Percentiles rank a stretch among this genome's conserved stretches.
Evolutionary conservation across 805 yeast genomes (phyloP).

Genomic region (Spathaspora boniae): DNA sequence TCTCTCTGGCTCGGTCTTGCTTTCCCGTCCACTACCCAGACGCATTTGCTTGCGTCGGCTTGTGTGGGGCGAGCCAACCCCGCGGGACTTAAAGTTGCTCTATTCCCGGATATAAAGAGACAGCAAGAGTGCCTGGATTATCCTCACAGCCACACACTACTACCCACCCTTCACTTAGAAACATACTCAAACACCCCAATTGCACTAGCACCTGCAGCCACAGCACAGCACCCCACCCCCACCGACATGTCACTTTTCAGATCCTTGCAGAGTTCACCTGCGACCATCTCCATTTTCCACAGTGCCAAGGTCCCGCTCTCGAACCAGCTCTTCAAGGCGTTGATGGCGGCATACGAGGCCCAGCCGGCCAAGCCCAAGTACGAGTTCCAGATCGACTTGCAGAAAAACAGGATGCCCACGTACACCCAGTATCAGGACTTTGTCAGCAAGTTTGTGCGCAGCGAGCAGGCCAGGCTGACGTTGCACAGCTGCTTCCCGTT

Average conservation of each 20-base stretch:
- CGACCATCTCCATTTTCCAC: constrained; percentile 40
- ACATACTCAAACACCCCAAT: neutral
- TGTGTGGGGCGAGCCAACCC: no score
- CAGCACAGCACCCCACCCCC: no score
- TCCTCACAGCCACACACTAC: neutral
- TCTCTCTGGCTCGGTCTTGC: no score
- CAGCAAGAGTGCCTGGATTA: neutral
- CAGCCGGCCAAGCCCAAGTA: constrained; percentile 6
- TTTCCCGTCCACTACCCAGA: no score
- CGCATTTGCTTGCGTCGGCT: no score
- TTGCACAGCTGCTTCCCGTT: constrained; percentile 37
- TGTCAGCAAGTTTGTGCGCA: constrained; percentile 23
- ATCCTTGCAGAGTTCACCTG: constrained; percentile 40
- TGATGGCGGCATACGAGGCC: constrained; percentile 28
- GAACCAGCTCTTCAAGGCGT: constrained; percentile 25
- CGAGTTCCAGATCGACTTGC: constrained; percentile 33
- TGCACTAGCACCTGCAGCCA: neutral
- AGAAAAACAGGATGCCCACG: constrained; percentile 40
- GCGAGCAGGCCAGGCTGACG: constrained; percentile 19
- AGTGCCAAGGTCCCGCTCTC: constrained; percentile 32
- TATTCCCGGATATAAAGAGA: neutral
- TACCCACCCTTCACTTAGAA: neutral
- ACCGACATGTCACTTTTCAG: constrained; percentile 36
- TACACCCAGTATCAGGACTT: constrained; percentile 36
- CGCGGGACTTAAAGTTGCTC: no score